phyloP scores from a whole-genome alignment of 2,329 filamentous ascomycete species.

The Phialophora verrucosa region DNA sequence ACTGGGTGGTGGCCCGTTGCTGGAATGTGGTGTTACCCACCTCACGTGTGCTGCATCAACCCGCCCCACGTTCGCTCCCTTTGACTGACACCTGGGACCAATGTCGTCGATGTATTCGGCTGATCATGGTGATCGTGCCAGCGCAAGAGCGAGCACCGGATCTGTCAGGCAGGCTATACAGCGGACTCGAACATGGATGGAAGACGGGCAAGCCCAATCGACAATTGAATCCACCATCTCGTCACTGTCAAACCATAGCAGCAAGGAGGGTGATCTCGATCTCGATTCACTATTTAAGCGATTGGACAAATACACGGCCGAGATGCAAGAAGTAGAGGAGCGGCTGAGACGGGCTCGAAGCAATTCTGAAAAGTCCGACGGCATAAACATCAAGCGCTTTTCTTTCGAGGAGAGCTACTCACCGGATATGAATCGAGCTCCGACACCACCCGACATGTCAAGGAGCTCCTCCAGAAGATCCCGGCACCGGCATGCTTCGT shows the following conservation, averaged over 20 bases:
- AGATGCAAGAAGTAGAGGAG: conserved; percentile 29
- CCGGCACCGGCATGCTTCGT: not conserved
- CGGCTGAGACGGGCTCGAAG: conserved; percentile 19
- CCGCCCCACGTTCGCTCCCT: not conserved
- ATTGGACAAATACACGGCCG: conserved; percentile 31
- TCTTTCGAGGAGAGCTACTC: conserved; percentile 21
- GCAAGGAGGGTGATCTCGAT: conserved; percentile 25
- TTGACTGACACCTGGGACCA: not conserved
- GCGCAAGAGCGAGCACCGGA: conserved; percentile 8
- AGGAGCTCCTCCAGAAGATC: not conserved
- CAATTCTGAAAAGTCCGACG: conserved; percentile 17
- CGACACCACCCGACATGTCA: not conserved
- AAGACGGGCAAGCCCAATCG: conserved; percentile 7
- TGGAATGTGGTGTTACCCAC: not conserved
- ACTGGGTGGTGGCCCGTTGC: not conserved
- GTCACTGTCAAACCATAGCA: conserved; percentile 5
- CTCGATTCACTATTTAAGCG: conserved; percentile 29
- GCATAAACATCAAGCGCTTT: conserved; percentile 10
- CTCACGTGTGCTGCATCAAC: not conserved
- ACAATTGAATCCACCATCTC: conserved; percentile 5
- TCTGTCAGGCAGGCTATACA: conserved; percentile 15
- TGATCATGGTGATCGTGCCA: conserved; percentile 4
- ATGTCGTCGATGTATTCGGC: conserved; percentile 23
- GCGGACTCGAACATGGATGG: conserved; percentile 13
- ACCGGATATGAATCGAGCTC: not conserved